Percentiles rank a stretch among this genome's conserved stretches.
phyloP scores from a whole-genome alignment of 2,329 filamentous ascomycete genomes.

The Verticillium isaacii region DNA sequence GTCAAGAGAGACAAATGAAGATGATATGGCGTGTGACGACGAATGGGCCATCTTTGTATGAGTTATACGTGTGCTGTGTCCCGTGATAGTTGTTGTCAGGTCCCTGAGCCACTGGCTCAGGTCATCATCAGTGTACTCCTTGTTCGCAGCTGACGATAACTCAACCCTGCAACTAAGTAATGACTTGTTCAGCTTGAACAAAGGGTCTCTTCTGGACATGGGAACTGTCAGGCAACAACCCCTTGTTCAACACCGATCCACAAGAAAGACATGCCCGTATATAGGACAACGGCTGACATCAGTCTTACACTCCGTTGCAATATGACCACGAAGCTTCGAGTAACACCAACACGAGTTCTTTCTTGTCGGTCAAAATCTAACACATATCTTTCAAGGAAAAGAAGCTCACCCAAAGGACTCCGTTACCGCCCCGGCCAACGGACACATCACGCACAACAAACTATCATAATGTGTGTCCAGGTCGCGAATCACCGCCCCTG shows the following conservation, averaged over 20 bases:
- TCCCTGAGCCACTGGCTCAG: background rate
- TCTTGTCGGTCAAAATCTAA: background rate
- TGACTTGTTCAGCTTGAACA: background rate
- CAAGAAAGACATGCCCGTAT: background rate
- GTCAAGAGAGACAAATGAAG: background rate
- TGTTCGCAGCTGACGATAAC: background rate
- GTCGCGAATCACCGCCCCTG: conserved; percentile 2
- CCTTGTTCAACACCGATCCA: background rate
- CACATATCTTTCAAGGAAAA: background rate
- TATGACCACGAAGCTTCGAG: background rate
- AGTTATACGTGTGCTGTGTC: background rate
- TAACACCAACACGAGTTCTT: background rate
- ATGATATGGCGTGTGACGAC: background rate
- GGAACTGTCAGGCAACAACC: background rate
- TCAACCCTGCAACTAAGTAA: background rate
- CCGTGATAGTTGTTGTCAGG: background rate
- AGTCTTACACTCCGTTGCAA: background rate
- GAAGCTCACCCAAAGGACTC: background rate
- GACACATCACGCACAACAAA: background rate
- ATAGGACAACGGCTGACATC: background rate
- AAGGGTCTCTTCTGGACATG: background rate
- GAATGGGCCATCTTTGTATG: background rate
- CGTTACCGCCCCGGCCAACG: background rate
- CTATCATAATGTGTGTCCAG: conserved; percentile 8
- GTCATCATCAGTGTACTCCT: background rate